These are phyloP conservation scores for Lachancea fermentati DNA, from an alignment of 805 yeast species.

Conservation along the genomic window DNA sequence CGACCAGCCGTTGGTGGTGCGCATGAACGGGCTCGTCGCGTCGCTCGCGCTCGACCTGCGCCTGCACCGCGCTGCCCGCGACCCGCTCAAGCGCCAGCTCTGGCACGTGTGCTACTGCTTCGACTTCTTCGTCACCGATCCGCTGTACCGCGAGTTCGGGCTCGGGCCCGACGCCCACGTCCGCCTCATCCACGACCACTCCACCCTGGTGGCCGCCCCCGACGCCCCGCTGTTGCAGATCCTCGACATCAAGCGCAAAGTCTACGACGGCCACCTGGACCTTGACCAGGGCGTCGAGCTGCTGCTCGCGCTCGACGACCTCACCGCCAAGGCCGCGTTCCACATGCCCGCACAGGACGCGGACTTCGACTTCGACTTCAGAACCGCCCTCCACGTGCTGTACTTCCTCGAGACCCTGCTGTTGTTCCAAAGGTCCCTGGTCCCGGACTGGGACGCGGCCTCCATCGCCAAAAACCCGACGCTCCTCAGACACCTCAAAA, in stretches of 20 bases:
- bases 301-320: conserved; percentile 1
- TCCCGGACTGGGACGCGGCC: neutral
- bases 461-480: neutral
- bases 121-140: conserved; percentile 7
- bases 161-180: neutral
- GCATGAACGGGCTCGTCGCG: conserved; percentile 5
- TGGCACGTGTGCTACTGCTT: conserved; percentile 8
- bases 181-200: conserved; percentile 6
- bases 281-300: conserved; percentile 2
- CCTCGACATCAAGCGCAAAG: conserved; percentile 4
- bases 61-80: conserved; percentile 2
- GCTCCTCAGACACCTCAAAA: neutral
- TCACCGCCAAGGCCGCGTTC: neutral
- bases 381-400: conserved; percentile 1
- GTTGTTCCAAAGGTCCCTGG: conserved; percentile 2
- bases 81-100: conserved; percentile 5
- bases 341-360: neutral
- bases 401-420: conserved; percentile 7
- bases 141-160: conserved; percentile 1
- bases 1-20: conserved; percentile 4
- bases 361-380: conserved; percentile 1
- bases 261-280: conserved; percentile 1
- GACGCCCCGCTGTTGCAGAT: conserved; percentile 2
- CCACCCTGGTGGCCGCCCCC: conserved; percentile 1
- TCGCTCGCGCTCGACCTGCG: conserved; percentile 6